Evolutionary conservation across 257 asterid genomes (phyloP).

Genomic region (Solanum sejunctum): DNA sequence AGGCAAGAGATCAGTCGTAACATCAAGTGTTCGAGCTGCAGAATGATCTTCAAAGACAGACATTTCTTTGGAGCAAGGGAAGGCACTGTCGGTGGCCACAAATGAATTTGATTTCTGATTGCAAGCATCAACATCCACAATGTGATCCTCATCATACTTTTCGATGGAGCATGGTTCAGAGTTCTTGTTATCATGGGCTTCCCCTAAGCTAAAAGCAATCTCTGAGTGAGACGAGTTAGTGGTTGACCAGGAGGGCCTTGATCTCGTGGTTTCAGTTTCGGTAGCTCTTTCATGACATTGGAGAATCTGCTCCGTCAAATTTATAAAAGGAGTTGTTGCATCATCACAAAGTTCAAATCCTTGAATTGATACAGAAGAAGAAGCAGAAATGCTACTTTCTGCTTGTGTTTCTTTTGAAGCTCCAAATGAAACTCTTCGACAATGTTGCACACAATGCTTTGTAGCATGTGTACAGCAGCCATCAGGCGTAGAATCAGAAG

Average conservation of each 20-base stretch:
- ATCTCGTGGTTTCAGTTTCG: slow-evolving; percentile 26
- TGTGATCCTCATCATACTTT: slow-evolving; percentile 16
- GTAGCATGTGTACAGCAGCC: slow-evolving; percentile 8
- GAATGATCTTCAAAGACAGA: slow-evolving; percentile 16
- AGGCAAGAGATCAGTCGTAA: slow-evolving; percentile 4
- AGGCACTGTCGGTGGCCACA: slow-evolving; percentile 8
- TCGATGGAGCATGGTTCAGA: slow-evolving; percentile 15
- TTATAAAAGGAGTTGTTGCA: slow-evolving; percentile 29
- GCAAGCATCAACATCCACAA: slow-evolving; percentile 11
- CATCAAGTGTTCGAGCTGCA: slow-evolving; percentile 1
- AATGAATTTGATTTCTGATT: slow-evolving; percentile 2
- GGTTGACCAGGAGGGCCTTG: slow-evolving; percentile 48
- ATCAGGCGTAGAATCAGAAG: slow-evolving; percentile 18
- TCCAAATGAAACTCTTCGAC: slow-evolving; percentile 22
- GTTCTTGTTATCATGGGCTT: slow-evolving; percentile 17
- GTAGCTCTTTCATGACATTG: slow-evolving; percentile 17
- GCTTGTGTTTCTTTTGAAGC: slow-evolving; percentile 39
- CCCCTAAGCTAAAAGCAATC: slow-evolving; percentile 20
- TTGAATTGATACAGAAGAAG: slow-evolving; percentile 67
- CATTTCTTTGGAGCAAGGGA: slow-evolving; percentile 11
- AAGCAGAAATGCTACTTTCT: slow-evolving; percentile 67
- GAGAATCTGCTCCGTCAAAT: slow-evolving; percentile 23
- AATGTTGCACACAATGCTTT: slow-evolving; percentile 24
- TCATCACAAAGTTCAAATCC: slow-evolving; percentile 56
- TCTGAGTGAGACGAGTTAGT: slow-evolving; percentile 46